These are phyloP conservation scores for Penicillium canescens DNA, from an alignment of 495 filamentous ascomycete species.

Conservation along the genomic window DNA sequence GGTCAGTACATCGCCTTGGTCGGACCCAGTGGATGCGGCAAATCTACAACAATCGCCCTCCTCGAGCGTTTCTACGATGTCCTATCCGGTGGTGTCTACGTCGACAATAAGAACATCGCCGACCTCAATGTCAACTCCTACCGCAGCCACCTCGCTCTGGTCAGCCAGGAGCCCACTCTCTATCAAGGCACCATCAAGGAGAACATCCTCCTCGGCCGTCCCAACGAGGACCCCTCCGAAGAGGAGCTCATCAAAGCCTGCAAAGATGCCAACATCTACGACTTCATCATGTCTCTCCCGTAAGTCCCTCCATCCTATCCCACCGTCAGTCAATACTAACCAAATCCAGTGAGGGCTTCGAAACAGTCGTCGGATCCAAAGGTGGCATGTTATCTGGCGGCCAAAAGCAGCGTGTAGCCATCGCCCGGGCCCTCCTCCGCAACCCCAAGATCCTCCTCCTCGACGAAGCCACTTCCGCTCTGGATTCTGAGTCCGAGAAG, in stretches of 20 bases:
- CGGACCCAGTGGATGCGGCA: conserved; percentile 80
- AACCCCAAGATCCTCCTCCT: conserved; percentile 71
- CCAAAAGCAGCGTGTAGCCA: conserved; percentile 82
- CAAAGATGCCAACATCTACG: conserved; percentile 88
- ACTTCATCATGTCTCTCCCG: conserved; percentile 78
- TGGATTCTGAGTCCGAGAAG: conserved; percentile 81
- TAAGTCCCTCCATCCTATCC: conserved; percentile 21
- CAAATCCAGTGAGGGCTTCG: conserved; percentile 63
- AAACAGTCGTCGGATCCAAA: conserved; percentile 74
- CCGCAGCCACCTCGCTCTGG: conserved; percentile 72
- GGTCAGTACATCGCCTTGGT: conserved; percentile 82
- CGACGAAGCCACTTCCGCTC: conserved; percentile 79
- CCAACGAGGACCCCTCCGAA: conserved; percentile 63
- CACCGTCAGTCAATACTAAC: conserved; percentile 11
- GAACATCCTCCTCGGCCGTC: conserved; percentile 73
- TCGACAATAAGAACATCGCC: conserved; percentile 75
- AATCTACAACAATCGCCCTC: conserved; percentile 77
- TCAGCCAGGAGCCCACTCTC: conserved; percentile 83
- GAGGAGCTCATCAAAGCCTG: conserved; percentile 72
- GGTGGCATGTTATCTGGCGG: conserved; percentile 79
- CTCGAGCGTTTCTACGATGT: conserved; percentile 87
- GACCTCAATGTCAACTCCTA: conserved; percentile 77
- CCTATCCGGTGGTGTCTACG: conserved; percentile 65
- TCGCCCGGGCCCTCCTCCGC: conserved; percentile 71
- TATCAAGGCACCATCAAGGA: conserved; percentile 85